Conservation (phyloP, 495 filamentous ascomycete genomes). For the Podospora anserina region DNA sequence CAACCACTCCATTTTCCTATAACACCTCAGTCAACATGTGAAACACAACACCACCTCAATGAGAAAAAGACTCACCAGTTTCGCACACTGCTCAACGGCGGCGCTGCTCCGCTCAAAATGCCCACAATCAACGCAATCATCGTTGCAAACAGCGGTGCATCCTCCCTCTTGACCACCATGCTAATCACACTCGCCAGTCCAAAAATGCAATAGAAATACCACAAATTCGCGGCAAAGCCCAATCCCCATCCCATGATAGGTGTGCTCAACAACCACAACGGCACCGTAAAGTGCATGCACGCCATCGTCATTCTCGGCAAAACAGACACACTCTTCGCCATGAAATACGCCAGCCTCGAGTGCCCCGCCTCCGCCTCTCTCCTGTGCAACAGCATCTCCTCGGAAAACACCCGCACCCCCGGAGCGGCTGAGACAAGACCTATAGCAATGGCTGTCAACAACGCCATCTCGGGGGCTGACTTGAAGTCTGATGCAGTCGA, state of each 20-base stretch:
- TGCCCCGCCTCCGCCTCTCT: constrained; percentile 54
- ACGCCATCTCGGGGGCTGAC: constrained; percentile 47
- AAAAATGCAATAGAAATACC: constrained; percentile 59
- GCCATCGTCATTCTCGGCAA: constrained; percentile 49
- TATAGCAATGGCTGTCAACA: constrained; percentile 51
- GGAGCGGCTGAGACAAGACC: constrained; percentile 54
- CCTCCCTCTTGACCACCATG: constrained; percentile 48
- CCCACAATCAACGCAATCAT: constrained; percentile 49
- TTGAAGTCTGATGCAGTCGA: constrained; percentile 50
- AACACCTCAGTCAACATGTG: neutral
- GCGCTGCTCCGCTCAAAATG: constrained; percentile 49
- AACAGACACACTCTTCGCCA: constrained; percentile 53
- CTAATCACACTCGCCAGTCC: constrained; percentile 51
- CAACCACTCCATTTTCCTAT: constrained; percentile 48
- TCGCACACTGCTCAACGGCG: constrained; percentile 45
- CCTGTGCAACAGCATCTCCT: constrained; percentile 53
- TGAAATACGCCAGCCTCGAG: constrained; percentile 52
- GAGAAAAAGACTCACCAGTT: constrained; percentile 36
- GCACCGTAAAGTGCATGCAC: constrained; percentile 53
- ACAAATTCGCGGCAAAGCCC: constrained; percentile 46
- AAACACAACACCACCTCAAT: neutral
- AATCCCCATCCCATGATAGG: constrained; percentile 47
- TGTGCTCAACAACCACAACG: constrained; percentile 48
- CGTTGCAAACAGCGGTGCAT: constrained; percentile 49
- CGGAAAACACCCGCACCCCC: constrained; percentile 54